Percentiles rank a stretch among this genome's conserved stretches.
phyloP scores from a whole-genome alignment of 192 early-diverging fungal species.

The Irineochytrium annulatum region DNA sequence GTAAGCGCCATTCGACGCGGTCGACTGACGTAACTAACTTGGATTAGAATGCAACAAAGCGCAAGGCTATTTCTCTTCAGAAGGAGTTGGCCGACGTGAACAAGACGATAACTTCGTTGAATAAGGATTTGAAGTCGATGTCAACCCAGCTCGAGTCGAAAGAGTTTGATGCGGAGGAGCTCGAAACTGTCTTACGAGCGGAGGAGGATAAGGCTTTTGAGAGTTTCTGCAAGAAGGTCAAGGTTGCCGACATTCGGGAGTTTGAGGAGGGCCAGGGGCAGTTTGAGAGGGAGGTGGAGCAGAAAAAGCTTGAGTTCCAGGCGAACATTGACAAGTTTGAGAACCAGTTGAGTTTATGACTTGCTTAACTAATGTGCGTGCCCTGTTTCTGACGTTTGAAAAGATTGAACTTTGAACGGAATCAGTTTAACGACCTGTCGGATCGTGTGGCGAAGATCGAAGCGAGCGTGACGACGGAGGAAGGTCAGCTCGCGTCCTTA shows the following conservation, averaged over 20 bases:
- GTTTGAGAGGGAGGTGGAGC: conserved; percentile 64
- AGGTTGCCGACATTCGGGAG: conserved; percentile 74
- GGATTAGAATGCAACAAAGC: conserved; percentile 14
- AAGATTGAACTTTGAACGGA: conserved; percentile 66
- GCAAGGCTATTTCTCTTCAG: conserved; percentile 26
- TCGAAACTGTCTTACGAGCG: conserved; percentile 44
- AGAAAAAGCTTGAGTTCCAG: conserved; percentile 71
- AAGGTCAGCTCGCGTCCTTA: conserved; percentile 17
- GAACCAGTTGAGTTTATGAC: conserved; percentile 54
- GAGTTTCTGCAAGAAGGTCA: conserved; percentile 70
- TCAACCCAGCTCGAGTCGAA: conserved; percentile 9
- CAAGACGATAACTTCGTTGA: conserved; percentile 8
- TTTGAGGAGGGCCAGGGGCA: conserved; percentile 77
- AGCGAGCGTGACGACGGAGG: conserved; percentile 34
- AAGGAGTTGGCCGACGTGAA: conserved; percentile 48
- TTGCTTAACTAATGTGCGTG: conserved; percentile 6
- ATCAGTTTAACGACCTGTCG: conserved; percentile 59
- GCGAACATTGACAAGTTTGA: conserved; percentile 74
- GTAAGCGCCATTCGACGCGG: conserved; percentile 22
- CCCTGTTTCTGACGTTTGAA: neutral
- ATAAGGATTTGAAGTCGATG: conserved; percentile 8
- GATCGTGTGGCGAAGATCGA: conserved; percentile 59
- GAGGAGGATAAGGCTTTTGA: conserved; percentile 70
- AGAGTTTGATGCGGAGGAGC: conserved; percentile 44
- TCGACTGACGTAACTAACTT: conserved; percentile 2